Conservation (phyloP, 2,329 filamentous ascomycete genomes). For the Ciborinia camelliae region DNA sequence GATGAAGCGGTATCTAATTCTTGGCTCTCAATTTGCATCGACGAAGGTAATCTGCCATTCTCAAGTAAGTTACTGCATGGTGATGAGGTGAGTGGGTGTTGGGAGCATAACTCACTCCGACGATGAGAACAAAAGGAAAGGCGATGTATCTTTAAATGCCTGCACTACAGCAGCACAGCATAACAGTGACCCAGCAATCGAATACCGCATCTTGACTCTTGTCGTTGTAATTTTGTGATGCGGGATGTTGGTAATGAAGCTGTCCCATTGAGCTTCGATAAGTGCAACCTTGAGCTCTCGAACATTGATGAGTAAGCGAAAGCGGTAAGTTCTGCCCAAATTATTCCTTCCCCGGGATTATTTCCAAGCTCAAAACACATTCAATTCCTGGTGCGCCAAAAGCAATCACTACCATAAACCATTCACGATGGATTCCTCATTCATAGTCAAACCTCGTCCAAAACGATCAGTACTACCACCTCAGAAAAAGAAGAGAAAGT, state of each 20-base stretch:
- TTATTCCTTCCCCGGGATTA: constrained; percentile 19
- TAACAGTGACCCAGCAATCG: constrained; percentile 47
- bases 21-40: constrained; percentile 22
- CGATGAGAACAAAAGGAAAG: constrained; percentile 85
- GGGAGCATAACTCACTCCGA: constrained; percentile 28
- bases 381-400: constrained; percentile 5
- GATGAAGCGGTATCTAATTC: constrained; percentile 27
- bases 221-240: constrained; percentile 19
- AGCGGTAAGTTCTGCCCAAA: constrained; percentile 10
- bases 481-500: constrained; percentile 64
- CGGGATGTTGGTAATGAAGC: constrained; percentile 9
- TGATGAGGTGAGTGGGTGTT: background rate
- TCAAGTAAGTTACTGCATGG: constrained; percentile 4
- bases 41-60: constrained; percentile 25
- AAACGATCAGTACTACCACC: constrained; percentile 57
- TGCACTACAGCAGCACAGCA: constrained; percentile 56
- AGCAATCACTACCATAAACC: constrained; percentile 9
- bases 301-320: background rate
- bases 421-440: constrained; percentile 30
- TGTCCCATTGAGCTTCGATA: constrained; percentile 19
- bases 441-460: constrained; percentile 56
- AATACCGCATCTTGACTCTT: constrained; percentile 51
- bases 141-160: constrained; percentile 83
- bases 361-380: constrained; percentile 1
- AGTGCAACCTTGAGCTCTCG: constrained; percentile 9